phyloP scores from a whole-genome alignment of 192 early-diverging fungal species.

The Spizellomyces punctatus region DNA sequence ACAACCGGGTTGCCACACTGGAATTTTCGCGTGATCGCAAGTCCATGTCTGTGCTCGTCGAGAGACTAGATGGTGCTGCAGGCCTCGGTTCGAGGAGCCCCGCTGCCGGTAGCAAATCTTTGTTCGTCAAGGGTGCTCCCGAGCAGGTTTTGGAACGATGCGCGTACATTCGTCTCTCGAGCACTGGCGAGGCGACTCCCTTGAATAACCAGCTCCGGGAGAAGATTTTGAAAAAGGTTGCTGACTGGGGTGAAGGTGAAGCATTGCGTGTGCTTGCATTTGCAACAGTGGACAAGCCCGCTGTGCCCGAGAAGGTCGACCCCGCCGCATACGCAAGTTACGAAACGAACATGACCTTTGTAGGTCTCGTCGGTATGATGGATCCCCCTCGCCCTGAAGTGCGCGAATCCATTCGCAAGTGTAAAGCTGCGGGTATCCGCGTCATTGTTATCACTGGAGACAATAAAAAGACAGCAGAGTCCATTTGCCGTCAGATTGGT shows the following conservation, averaged over 20 bases:
- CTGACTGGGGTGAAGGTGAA: conserved; percentile 73
- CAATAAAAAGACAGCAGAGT: conserved; percentile 95
- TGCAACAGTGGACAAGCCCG: conserved; percentile 79
- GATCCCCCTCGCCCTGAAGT: conserved; percentile 98
- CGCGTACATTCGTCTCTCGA: conserved; percentile 56
- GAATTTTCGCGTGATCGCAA: conserved; percentile 98
- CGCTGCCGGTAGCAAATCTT: conserved; percentile 20
- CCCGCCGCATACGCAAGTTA: conserved; percentile 61
- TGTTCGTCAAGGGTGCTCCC: conserved; percentile 96
- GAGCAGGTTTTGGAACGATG: conserved; percentile 92
- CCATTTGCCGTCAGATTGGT: conserved; percentile 94
- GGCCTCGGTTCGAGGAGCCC: conserved; percentile 8
- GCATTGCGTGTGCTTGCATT: conserved; percentile 89
- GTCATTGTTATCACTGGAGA: conserved; percentile 99
- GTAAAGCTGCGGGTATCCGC: conserved; percentile 92
- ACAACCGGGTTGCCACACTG: conserved; percentile 67
- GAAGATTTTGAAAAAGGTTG: conserved; percentile 65
- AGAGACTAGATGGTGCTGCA: conserved; percentile 29
- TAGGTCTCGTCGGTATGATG: conserved; percentile 94
- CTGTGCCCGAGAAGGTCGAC: conserved; percentile 64
- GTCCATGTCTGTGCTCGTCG: conserved; percentile 93
- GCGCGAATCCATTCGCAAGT: conserved; percentile 76
- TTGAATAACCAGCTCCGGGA: conserved; percentile 68
- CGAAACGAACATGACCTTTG: conserved; percentile 89
- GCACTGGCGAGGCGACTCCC: conserved; percentile 51